Conservation (phyloP, 768 basidiomycete genomes). For the Gelatoporia subvermispora region DNA sequence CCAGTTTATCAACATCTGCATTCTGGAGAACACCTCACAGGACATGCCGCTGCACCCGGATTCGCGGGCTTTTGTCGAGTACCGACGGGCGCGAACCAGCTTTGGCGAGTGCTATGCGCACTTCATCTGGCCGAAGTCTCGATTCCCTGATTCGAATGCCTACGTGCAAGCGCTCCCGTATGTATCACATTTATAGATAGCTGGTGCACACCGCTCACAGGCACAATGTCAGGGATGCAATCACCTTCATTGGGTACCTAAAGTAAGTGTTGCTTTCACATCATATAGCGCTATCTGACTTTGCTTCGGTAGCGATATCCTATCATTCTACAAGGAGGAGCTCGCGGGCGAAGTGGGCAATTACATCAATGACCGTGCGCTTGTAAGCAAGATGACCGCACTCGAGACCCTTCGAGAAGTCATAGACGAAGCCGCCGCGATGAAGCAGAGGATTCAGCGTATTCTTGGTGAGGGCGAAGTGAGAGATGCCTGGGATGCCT, state of each 20-base stretch:
- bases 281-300: background rate
- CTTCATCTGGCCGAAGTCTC: conserved; percentile 32
- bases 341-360: conserved; percentile 12
- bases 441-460: background rate
- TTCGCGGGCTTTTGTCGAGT: conserved; percentile 25
- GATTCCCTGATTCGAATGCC: conserved; percentile 19
- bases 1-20: conserved; percentile 28
- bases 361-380: conserved; percentile 11
- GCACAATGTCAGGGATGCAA: conserved; percentile 6
- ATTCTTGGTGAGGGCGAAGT: conserved; percentile 1
- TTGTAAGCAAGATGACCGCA: conserved; percentile 1
- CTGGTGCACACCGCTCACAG: background rate
- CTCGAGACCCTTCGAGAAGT: conserved; percentile 2
- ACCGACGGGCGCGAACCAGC: conserved; percentile 25
- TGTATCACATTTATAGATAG: conserved; percentile 1
- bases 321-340: conserved; percentile 17
- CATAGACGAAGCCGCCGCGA: conserved; percentile 4
- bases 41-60: conserved; percentile 18
- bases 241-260: background rate
- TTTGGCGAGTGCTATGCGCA: conserved; percentile 29
- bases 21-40: conserved; percentile 28
- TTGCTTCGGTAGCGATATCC: conserved; percentile 8
- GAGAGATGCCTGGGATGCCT: conserved; percentile 1
- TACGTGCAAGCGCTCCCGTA: conserved; percentile 36
- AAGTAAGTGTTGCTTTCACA: conserved; percentile 1